Conservation (phyloP, 2,329 filamentous ascomycete genomes). For the Pyrenochaeta sp. region DNA sequence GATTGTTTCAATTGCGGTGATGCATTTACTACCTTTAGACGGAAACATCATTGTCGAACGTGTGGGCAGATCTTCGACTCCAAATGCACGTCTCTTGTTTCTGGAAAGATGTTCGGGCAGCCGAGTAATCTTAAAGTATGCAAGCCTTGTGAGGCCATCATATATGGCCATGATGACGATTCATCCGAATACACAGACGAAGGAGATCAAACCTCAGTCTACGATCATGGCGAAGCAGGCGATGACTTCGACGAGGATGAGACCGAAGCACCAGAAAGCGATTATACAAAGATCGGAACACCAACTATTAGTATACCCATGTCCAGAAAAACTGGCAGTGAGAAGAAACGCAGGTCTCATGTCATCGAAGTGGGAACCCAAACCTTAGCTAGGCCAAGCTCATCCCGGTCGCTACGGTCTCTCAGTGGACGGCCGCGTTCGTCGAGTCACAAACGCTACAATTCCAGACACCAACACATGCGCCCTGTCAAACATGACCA, state of each 20-base stretch:
- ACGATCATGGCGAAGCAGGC: slow-evolving; percentile 42
- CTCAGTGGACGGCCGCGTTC: slow-evolving; percentile 74
- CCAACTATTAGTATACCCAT: slow-evolving; percentile 73
- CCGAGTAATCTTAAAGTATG: slow-evolving; percentile 86
- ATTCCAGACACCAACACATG: slow-evolving; percentile 85
- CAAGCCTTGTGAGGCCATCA: slow-evolving; percentile 89
- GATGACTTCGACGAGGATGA: slow-evolving; percentile 33
- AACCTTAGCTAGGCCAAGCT: slow-evolving; percentile 83
- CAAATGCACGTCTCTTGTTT: slow-evolving; percentile 92
- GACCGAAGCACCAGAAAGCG: slow-evolving; percentile 41
- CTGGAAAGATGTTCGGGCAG: slow-evolving; percentile 87
- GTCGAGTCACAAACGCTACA: slow-evolving; percentile 82
- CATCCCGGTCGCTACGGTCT: slow-evolving; percentile 86
- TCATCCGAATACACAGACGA: slow-evolving; percentile 91
- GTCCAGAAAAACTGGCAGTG: slow-evolving; percentile 72
- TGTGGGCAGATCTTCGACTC: slow-evolving; percentile 99
- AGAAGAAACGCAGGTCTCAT: slow-evolving; percentile 82
- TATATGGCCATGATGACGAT: slow-evolving; percentile 87
- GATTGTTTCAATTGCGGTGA: slow-evolving; percentile 94
- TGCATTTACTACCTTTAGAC: slow-evolving; percentile 89
- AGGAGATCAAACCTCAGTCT: slow-evolving; percentile 70
- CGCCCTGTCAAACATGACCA: slow-evolving; percentile 83
- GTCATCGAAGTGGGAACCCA: slow-evolving; percentile 86
- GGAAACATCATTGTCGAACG: slow-evolving; percentile 93
- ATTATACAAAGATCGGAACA: slow-evolving; percentile 57